A percentile compares a stretch with the other conserved stretches of the same genome.
phyloP scores from a whole-genome alignment of 192 early-diverging fungal genomes.

The Coemansia sp. region DNA sequence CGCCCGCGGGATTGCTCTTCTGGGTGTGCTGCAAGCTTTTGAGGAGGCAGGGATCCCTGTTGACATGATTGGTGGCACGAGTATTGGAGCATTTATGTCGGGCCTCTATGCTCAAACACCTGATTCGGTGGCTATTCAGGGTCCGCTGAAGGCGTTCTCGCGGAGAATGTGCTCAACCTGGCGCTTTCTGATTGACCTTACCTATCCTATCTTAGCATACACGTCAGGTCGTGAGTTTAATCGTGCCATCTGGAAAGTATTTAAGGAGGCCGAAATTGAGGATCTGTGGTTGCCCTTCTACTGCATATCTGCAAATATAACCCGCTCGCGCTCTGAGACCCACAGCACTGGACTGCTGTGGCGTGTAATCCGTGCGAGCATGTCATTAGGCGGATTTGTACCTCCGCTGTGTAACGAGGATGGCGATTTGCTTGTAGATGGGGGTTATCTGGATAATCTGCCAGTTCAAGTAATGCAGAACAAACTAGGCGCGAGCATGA shows the following conservation, averaged over 20 bases:
- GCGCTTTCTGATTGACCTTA: slow-evolving; percentile 89
- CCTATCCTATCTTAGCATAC: slow-evolving; percentile 90
- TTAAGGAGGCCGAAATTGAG: slow-evolving; percentile 90
- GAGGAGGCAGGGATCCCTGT: slow-evolving; percentile 98
- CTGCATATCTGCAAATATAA: slow-evolving; percentile 94
- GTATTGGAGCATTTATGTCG: slow-evolving; percentile 93
- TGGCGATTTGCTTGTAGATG: slow-evolving; percentile 96
- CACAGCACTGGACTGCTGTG: slow-evolving; percentile 92
- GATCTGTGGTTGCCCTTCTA: slow-evolving; percentile 98
- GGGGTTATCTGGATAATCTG: slow-evolving; percentile 97
- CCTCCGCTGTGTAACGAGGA: slow-evolving; percentile 92
- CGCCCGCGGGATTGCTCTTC: slow-evolving; percentile 89
- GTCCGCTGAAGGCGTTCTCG: slow-evolving; percentile 81
- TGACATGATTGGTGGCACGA: slow-evolving; percentile 97
- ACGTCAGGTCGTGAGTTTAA: slow-evolving; percentile 96
- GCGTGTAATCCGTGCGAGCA: slow-evolving; percentile 96
- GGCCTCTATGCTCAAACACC: slow-evolving; percentile 89
- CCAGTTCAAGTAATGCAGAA: slow-evolving; percentile 82
- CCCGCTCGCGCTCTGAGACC: slow-evolving; percentile 88
- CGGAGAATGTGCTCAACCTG: slow-evolving; percentile 77
- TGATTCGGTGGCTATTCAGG: slow-evolving; percentile 85
- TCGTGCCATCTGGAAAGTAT: slow-evolving; percentile 92
- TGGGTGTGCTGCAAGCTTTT: slow-evolving; percentile 89
- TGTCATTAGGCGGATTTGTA: slow-evolving; percentile 94
- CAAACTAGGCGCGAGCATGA: slow-evolving; percentile 77